Evolutionary conservation across 1,284 basidiomycete species (phyloP).

Genomic region (Papiliotrema laurentii): DNA sequence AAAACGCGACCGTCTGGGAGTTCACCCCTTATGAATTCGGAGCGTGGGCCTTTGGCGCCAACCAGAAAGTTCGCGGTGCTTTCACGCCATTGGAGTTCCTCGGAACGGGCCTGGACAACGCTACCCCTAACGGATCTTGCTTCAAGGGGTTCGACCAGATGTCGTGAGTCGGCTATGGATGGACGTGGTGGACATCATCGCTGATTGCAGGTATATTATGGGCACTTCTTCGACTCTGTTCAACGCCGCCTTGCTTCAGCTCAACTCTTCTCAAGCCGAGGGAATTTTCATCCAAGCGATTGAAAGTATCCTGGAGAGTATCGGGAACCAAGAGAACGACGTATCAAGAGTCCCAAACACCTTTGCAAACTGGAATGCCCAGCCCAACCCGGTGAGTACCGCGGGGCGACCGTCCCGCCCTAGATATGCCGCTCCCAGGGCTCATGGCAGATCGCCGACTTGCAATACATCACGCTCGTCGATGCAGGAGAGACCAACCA

Average conservation of each 20-base stretch:
- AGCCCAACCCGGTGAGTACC: constrained; percentile 37
- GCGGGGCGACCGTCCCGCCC: not conserved
- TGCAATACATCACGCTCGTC: constrained; percentile 48
- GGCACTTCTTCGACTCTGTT: constrained; percentile 49
- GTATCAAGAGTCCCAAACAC: constrained; percentile 50
- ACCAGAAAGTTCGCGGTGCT: constrained; percentile 33
- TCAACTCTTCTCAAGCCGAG: constrained; percentile 40
- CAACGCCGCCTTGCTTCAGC: constrained; percentile 30
- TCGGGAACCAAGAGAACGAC: constrained; percentile 47
- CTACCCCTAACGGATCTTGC: constrained; percentile 39
- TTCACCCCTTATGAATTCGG: constrained; percentile 52
- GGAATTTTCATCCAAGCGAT: constrained; percentile 30
- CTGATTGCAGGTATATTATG: constrained; percentile 39
- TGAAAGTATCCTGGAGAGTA: constrained; percentile 30
- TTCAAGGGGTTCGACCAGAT: constrained; percentile 47
- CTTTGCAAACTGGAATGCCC: constrained; percentile 43
- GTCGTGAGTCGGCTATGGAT: constrained; percentile 24
- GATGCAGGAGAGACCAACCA: constrained; percentile 52
- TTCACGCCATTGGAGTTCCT: constrained; percentile 46
- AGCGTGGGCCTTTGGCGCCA: constrained; percentile 47
- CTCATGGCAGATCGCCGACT: constrained; percentile 18
- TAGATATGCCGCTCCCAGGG: too few relatives aligned
- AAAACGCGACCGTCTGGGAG: constrained; percentile 51
- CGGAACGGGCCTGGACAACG: constrained; percentile 41
- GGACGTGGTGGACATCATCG: too few relatives aligned